Evolutionary conservation across 352 stramenopile genomes (phyloP), one percentile per base, ranked within the genome.

Genomic region (Saprolegnia parasitica): DNA sequence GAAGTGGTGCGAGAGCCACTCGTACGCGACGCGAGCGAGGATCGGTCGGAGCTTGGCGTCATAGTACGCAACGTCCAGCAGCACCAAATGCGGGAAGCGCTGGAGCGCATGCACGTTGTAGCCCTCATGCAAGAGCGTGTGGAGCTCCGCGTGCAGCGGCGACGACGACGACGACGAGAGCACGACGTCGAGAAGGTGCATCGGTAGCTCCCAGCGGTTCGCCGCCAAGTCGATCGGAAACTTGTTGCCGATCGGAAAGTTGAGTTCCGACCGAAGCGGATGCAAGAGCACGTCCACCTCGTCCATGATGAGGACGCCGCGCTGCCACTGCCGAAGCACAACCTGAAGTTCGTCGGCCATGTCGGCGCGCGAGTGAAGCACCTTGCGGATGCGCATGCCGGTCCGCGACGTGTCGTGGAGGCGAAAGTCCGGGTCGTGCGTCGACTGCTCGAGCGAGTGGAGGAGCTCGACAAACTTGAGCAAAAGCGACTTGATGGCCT

Each of bases 401-500:
- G 90, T 93, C 73, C 90, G 82, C 13, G 86, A 92, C 5, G 81
- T 76, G 32, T 83, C 81, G 21, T 76, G 60, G 10, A 88, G 57
- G 0, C 81, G 80, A 9, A 92, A 62, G 32, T 90, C 68, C 55
- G 91, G 85, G 13, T 92, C 80, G 40, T 91, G 81, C 0, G 77
- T 78, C 29, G 86, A 91, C 71, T 95, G 83, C 56, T 96, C 88
- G 1, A 98, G 75, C 8, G 86, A 95, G 60, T 98, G 90, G 13
- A 97, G 65, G 20, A 98, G 68, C 72, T 98, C 94, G 9, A 99
- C 84, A 58, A 99, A 96, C 72, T 99, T 99, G 1, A 99, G 76
- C 88, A 98, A 97, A 76, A 99, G 98, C 37, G 96, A 98, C 78
- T 99, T 99, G 50, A 99, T 95, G 68, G 95, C 97, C 45, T 98